Percentiles rank a stretch among this genome's conserved stretches.
These are phyloP conservation scores for Amanita jacksonii DNA, from an alignment of 768 basidiomycete species.

Conservation along the genomic window DNA sequence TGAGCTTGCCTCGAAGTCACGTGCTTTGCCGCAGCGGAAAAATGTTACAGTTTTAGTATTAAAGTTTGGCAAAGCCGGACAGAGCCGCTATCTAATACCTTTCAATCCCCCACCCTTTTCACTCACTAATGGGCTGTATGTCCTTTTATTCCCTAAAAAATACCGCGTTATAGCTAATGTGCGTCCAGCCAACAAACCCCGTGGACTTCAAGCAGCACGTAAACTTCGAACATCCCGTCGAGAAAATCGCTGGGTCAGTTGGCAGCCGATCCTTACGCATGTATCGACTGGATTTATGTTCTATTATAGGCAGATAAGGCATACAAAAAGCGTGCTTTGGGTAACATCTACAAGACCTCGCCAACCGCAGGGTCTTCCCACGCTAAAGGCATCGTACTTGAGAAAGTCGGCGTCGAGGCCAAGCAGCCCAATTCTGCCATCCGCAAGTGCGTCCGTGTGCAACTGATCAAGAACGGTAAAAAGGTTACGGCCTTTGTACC, in stretches of 20 bases:
- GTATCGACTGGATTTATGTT: slow-evolving; percentile 9
- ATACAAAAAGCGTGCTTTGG: slow-evolving; percentile 99
- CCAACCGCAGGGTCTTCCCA: slow-evolving; percentile 99
- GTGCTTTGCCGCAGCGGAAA: background rate
- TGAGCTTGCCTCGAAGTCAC: background rate
- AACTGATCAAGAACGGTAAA: slow-evolving; percentile 99
- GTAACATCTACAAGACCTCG: slow-evolving; percentile 99
- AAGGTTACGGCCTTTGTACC: slow-evolving; percentile 99
- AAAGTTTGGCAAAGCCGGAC: slow-evolving; percentile 35
- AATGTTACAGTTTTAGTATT: slow-evolving; percentile 33
- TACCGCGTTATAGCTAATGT: slow-evolving; percentile 10
- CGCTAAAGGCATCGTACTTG: slow-evolving; percentile 99
- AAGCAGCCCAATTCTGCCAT: slow-evolving; percentile 99
- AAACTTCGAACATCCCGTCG: slow-evolving; percentile 92
- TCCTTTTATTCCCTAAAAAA: slow-evolving; percentile 21
- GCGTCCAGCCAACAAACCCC: slow-evolving; percentile 87
- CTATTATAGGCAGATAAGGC: slow-evolving; percentile 80
- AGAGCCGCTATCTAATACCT: slow-evolving; percentile 10
- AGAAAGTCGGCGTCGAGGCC: slow-evolving; percentile 99
- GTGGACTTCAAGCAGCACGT: slow-evolving; percentile 97
- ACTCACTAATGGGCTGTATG: slow-evolving; percentile 87
- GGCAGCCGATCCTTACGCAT: slow-evolving; percentile 6
- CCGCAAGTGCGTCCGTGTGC: slow-evolving; percentile 99
- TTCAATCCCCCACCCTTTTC: slow-evolving; percentile 46
- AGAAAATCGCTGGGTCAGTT: slow-evolving; percentile 88